Evolutionary conservation across 179 eudicot genomes (phyloP), one percentile per base, ranked within the genome.

Genomic region (Corrigiola litoralis): DNA sequence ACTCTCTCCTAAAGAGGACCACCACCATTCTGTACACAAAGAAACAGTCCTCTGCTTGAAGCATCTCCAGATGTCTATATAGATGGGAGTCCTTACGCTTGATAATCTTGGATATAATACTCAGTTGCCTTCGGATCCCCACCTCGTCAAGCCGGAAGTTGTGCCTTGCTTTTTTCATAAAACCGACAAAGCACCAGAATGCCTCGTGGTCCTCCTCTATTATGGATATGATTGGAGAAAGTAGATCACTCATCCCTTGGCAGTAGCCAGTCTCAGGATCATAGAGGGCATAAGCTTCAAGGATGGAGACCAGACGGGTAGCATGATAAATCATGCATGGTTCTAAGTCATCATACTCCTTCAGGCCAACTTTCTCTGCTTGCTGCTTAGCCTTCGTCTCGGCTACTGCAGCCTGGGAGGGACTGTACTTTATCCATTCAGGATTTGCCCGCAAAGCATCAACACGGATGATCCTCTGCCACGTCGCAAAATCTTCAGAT

Each of bases 231-330:
- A 91, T 88, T 20, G 97, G 97, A 18, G 97, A 86, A 21, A 91
- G 94, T n/a, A 91, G 80, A 73, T 91, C 97, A 55, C 97, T 91
- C 97, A 91, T 91, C 24, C 97, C 97, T 34, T 91, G 97, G 68
- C 97, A 91, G 60, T 91, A 91, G 24, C 97, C 97, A 38, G 86
- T 89, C 77, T 91, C 97, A 6, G 87, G 75, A 75, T 91, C 97
- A 63, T 81, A 83, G 12, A 91, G 72, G 16, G 97, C 94, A 53
- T 91, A 91, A 37, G 97, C 97, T 83, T 91, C 97, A 5, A 91
- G 96, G 45, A 91, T 81, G 32, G 97, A 90, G 48, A 89, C 96
- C 34, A 91, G 74, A 51, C 97, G 80, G 27, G 97, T 82, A 59
- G 97, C 96, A 66, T 91, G 97, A 76, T 81, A 88, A 55, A 91